Conservation (phyloP, 2,329 filamentous ascomycete genomes). For the Furcasterigmium sp. region DNA sequence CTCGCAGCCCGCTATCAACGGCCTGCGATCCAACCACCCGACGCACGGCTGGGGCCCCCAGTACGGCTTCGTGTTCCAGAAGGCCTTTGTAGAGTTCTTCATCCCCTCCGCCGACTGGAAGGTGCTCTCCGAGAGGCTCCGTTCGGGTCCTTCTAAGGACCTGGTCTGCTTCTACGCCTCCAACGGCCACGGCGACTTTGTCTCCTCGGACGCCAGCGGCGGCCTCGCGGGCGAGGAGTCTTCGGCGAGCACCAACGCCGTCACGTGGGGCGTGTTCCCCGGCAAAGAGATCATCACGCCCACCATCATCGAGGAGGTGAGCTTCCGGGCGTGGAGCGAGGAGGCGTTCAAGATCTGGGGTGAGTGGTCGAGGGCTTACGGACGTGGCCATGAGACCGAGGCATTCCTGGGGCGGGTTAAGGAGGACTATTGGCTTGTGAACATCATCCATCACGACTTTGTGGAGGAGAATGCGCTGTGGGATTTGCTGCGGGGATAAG, state of each 20-base stretch:
- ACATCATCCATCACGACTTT: slow-evolving; percentile 79
- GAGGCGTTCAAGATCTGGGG: slow-evolving; percentile 95
- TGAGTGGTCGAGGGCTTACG: slow-evolving; percentile 89
- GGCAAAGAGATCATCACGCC: slow-evolving; percentile 95
- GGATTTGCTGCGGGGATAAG: slow-evolving; percentile 51
- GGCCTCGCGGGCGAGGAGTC: slow-evolving; percentile 22
- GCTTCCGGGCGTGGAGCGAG: slow-evolving; percentile 89
- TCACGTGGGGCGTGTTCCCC: slow-evolving; percentile 94
- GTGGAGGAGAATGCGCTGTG: slow-evolving; percentile 67
- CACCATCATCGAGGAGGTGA: slow-evolving; percentile 93
- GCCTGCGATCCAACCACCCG: slow-evolving; percentile 66
- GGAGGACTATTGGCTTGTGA: slow-evolving; percentile 80
- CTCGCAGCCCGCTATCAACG: slow-evolving; percentile 90
- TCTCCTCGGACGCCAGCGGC: slow-evolving; percentile 56
- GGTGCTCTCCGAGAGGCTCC: slow-evolving; percentile 48
- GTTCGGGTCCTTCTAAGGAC: not conserved
- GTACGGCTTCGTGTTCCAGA: slow-evolving; percentile 95
- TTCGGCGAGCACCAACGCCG: slow-evolving; percentile 70
- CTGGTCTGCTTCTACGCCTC: slow-evolving; percentile 80
- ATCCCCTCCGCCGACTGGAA: slow-evolving; percentile 69
- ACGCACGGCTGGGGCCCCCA: slow-evolving; percentile 92
- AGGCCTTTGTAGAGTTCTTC: slow-evolving; percentile 97
- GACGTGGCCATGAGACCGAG: slow-evolving; percentile 64
- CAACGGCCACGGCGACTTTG: slow-evolving; percentile 72
- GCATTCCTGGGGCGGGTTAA: slow-evolving; percentile 63